Evolutionary conservation across 176 grass and related monocot species (phyloP), one percentile per base, ranked within the genome.

Genomic region (Stipa capillata): DNA sequence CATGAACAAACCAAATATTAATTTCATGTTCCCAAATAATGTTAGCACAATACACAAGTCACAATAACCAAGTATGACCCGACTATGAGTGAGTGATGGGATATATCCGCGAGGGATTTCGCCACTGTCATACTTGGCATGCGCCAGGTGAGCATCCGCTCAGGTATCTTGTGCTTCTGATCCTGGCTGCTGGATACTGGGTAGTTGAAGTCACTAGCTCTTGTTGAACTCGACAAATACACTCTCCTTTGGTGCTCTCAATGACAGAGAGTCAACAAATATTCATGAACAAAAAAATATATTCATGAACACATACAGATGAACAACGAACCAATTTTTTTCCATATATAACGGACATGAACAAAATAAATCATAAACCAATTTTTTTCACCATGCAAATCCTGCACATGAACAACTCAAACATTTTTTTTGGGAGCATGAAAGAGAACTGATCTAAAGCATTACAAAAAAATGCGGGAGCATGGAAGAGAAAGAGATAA

Each of bases 131-230:
- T 92, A 97, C 87, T 94, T 97, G 5, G 83, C 64, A 48, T 82
- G 69, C 81, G 95, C 95, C 95, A 98, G 43, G 92, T 92, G 68
- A 98, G 83, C 95, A 98, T 94, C 63, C 88, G 90, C 76, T 98
- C 92, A 43, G 87, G 78, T 69, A 92, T 83, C 73, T 85, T 98
- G 58, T 92, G 87, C 51, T 90, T 98, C 61, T 89, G 89, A 52
- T 92, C 92, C 73, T 92, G 92, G 85, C 83, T 87, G 68, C 85
- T 77, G 21, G 87, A 75, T 57, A 67, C 47, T 49, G 83, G 77
- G 50, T 94, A 92, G 63, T 94, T 94, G 43, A 87, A 94, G 51
- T 92, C 95, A 16, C 89, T 92, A 1, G 84, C 88, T 25, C 20
- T 20, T 13, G 21, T 34, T 13, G 10, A 32, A 6, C 9, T 27